These are phyloP conservation scores for Lotmaria passim DNA, from an alignment of 208 protist genomes.

Conservation along the genomic window DNA sequence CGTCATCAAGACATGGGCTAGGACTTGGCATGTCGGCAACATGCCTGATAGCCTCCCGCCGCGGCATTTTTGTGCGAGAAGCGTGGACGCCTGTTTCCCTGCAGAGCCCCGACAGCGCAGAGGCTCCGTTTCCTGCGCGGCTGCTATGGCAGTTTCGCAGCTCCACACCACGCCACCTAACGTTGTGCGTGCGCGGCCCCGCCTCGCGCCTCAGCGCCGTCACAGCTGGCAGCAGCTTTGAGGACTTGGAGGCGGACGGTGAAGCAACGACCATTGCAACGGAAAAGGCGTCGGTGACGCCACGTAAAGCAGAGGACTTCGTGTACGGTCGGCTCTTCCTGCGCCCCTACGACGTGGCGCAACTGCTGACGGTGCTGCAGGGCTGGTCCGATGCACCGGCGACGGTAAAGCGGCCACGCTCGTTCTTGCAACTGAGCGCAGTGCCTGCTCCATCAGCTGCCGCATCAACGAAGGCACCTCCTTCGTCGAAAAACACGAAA, in stretches of 20 bases:
- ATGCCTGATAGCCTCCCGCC: slow-evolving; percentile 12
- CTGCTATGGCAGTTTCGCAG: slow-evolving; percentile 73
- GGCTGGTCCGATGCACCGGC: slow-evolving; percentile 47
- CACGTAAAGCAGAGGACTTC: slow-evolving; percentile 42
- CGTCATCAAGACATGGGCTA: not conserved
- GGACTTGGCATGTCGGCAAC: not conserved
- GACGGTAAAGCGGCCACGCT: slow-evolving; percentile 52
- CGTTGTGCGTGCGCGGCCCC: slow-evolving; percentile 50
- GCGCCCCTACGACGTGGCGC: slow-evolving; percentile 83
- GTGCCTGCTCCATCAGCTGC: not conserved
- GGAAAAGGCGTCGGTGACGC: not conserved
- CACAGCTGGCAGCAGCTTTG: slow-evolving; percentile 6
- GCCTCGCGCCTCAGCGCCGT: not conserved
- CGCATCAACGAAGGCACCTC: not conserved
- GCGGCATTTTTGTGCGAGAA: slow-evolving; percentile 62
- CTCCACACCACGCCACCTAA: slow-evolving; percentile 56
- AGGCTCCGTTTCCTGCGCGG: slow-evolving; percentile 49
- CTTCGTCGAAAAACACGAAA: no score
- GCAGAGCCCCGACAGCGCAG: slow-evolving; percentile 14
- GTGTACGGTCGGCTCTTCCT: slow-evolving; percentile 86
- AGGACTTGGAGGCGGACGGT: not conserved
- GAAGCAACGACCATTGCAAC: not conserved
- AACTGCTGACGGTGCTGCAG: slow-evolving; percentile 81
- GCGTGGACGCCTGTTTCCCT: slow-evolving; percentile 62
- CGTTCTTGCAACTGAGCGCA: slow-evolving; percentile 45